Conservation (phyloP, 2,329 filamentous ascomycete genomes). For the Ilyonectria robusta region DNA sequence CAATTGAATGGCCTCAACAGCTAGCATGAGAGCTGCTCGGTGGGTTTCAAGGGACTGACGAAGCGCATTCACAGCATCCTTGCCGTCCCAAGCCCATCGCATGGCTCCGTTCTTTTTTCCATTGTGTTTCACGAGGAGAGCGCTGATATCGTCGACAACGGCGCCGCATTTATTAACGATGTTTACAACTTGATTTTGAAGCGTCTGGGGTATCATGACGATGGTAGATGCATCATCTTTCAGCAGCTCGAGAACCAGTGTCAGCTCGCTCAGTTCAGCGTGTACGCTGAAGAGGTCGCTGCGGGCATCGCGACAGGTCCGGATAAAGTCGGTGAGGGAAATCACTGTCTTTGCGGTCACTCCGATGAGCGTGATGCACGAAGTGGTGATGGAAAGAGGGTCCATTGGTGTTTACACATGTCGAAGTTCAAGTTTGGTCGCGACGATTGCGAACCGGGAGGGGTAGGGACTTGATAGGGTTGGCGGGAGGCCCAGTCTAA, state of each 20-base stretch:
- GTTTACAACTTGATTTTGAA: slow-evolving; percentile 2
- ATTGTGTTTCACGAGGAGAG: neutral
- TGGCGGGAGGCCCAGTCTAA: too few species aligned
- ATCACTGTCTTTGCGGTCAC: neutral
- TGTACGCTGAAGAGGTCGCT: slow-evolving; percentile 1
- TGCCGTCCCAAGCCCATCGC: slow-evolving; percentile 15
- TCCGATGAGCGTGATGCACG: slow-evolving; percentile 10
- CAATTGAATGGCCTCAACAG: slow-evolving; percentile 7
- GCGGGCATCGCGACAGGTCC: neutral
- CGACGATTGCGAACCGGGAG: neutral
- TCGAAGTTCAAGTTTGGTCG: neutral
- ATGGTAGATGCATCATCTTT: neutral
- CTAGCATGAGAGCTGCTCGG: neutral
- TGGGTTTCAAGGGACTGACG: slow-evolving; percentile 9
- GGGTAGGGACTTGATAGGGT: too few species aligned
- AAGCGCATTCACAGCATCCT: slow-evolving; percentile 1
- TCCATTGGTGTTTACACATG: neutral
- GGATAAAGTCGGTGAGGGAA: neutral
- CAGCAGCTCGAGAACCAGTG: slow-evolving; percentile 9
- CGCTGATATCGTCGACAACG: neutral
- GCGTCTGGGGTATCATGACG: neutral
- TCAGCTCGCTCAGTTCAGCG: slow-evolving; percentile 5
- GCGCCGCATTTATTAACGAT: slow-evolving; percentile 2
- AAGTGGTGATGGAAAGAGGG: slow-evolving; percentile 13
- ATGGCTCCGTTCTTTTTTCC: neutral